Evolutionary conservation across 2,329 filamentous ascomycete species (phyloP).

Genomic region (Apiospora malaysiana): DNA sequence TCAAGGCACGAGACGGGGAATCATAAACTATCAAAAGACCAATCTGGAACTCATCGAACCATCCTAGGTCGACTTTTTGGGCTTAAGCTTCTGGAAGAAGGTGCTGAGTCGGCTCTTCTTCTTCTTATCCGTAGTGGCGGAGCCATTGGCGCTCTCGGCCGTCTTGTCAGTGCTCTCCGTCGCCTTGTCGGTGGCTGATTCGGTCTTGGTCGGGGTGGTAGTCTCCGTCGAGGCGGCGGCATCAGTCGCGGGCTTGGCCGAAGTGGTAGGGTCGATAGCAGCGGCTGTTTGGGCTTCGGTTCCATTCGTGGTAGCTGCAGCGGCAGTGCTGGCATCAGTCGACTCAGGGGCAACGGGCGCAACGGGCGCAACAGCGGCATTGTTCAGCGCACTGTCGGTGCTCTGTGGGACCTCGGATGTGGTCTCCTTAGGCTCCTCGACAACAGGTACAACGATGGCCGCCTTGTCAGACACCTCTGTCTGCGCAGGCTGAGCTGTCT

Average conservation of each 20-base stretch:
- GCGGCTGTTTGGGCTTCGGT: conserved; percentile 2
- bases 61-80: conserved; percentile 25
- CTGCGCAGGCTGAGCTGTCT: conserved; percentile 25
- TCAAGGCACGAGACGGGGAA: conserved; percentile 26
- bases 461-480: conserved; percentile 20
- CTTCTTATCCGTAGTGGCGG: conserved; percentile 47
- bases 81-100: conserved; percentile 41
- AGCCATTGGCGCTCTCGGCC: conserved; percentile 26
- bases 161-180: conserved; percentile 23
- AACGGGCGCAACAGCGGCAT: neutral
- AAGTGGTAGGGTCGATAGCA: conserved; percentile 27
- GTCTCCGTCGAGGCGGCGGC: neutral
- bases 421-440: conserved; percentile 25
- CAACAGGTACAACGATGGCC: conserved; percentile 24
- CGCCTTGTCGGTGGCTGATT: conserved; percentile 18
- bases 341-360: neutral
- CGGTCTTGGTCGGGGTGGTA: conserved; percentile 9
- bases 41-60: neutral
- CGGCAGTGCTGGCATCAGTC: conserved; percentile 7
- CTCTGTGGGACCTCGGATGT: neutral
- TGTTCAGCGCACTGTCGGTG: conserved; percentile 3
- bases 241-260: conserved; percentile 24
- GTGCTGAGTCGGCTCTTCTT: conserved; percentile 50
- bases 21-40: conserved; percentile 21
- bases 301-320: conserved; percentile 5